Percentiles rank a stretch among this genome's conserved stretches.
Conservation (phyloP, 768 basidiomycete species). For the Pisolithus microcarpus region DNA sequence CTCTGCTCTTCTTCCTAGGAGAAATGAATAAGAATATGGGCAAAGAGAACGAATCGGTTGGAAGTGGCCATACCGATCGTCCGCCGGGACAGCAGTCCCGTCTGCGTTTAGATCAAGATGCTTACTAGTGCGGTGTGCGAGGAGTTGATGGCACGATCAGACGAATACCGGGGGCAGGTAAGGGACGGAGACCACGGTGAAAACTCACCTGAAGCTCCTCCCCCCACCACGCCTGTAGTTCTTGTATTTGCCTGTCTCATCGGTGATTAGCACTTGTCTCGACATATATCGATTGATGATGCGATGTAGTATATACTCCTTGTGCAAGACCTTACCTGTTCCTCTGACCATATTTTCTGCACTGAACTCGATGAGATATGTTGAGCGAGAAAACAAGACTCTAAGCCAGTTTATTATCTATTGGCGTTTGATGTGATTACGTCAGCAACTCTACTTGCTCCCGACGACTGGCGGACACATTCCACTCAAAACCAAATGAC, state of each 20-base stretch:
- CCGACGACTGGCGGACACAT: background rate
- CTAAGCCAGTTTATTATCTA: background rate
- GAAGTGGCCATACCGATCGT: constrained; percentile 36
- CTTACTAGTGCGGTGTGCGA: constrained; percentile 34
- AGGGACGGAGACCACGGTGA: constrained; percentile 1
- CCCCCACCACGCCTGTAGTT: constrained; percentile 79
- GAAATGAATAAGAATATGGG: constrained; percentile 2
- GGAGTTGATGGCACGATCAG: background rate
- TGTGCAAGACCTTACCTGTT: constrained; percentile 12
- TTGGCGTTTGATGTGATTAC: constrained; percentile 7
- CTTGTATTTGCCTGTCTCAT: constrained; percentile 66
- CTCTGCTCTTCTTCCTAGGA: background rate
- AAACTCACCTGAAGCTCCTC: constrained; percentile 64
- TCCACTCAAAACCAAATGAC: constrained; percentile 37
- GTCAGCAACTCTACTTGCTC: constrained; percentile 5
- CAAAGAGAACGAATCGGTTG: constrained; percentile 5
- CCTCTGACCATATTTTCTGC: constrained; percentile 26
- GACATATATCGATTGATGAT: too few species aligned
- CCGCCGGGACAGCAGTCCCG: constrained; percentile 45
- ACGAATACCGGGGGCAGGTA: constrained; percentile 7
- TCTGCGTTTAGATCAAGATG: constrained; percentile 52
- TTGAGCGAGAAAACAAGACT: background rate
- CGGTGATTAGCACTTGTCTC: background rate
- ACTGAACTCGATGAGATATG: background rate
- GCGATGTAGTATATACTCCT: background rate